A percentile compares a stretch with the other conserved stretches of the same genome.
These are phyloP conservation scores for Cyclostephanos tholiformis DNA, from an alignment of 108 stramenopile genomes.

Conservation along the genomic window DNA sequence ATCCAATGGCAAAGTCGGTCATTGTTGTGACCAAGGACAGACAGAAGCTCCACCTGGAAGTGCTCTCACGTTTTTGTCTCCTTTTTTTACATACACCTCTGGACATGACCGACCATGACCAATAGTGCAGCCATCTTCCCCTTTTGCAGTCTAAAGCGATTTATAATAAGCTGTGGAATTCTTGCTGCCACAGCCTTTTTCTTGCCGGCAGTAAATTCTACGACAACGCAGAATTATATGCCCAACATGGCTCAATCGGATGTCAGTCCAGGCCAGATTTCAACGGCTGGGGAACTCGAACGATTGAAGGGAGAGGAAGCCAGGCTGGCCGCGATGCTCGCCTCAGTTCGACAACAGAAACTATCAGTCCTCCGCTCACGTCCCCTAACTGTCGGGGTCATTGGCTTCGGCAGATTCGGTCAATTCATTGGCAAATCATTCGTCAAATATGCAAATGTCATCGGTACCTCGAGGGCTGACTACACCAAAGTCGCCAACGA, in stretches of 20 bases:
- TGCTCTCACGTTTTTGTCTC: no score
- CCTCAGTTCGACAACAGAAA: conserved; percentile 49
- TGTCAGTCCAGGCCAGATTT: conserved; percentile 5
- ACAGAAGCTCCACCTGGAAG: no score
- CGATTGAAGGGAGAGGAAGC: conserved; percentile 47
- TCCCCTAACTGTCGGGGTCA: conserved; percentile 90
- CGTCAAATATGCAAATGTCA: conserved; percentile 49
- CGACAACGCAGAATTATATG: conserved; percentile 1
- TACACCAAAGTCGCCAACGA: conserved; percentile 59
- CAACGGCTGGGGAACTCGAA: conserved; percentile 36
- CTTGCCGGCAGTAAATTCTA: conserved; percentile 24
- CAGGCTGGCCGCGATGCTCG: conserved; percentile 38
- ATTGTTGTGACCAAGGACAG: no score
- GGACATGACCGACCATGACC: no score
- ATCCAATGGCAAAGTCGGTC: no score
- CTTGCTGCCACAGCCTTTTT: conserved; percentile 20
- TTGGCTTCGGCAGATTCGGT: conserved; percentile 95
- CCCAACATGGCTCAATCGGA: conserved; percentile 8
- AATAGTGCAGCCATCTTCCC: background rate
- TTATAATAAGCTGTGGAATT: conserved; percentile 13
- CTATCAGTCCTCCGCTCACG: conserved; percentile 49
- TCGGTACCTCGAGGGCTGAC: conserved; percentile 62
- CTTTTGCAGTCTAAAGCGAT: conserved; percentile 5
- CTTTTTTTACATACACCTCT: background rate
- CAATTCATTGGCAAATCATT: conserved; percentile 88